A percentile compares a stretch with the other conserved stretches of the same genome.
phyloP scores from a whole-genome alignment of 495 filamentous ascomycete genomes.

The Tuber borchii region DNA sequence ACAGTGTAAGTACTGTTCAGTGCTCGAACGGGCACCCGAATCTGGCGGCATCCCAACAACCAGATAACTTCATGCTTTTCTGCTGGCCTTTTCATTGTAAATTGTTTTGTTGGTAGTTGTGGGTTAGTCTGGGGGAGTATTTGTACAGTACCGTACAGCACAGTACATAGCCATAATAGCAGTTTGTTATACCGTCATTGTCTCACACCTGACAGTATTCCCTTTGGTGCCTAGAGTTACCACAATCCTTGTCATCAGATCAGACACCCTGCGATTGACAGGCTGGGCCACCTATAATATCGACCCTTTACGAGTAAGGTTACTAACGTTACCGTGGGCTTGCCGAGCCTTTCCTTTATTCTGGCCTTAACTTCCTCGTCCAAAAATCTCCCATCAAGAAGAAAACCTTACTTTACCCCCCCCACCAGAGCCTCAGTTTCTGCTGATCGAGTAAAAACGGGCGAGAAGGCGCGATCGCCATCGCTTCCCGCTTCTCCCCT shows the following conservation, averaged over 20 bases:
- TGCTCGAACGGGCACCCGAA: background rate
- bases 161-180: background rate
- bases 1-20: background rate
- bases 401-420: background rate
- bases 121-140: background rate
- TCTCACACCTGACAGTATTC: background rate
- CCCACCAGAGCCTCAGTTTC: background rate
- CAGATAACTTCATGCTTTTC: background rate
- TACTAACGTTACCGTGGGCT: background rate
- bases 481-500: background rate
- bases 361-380: background rate
- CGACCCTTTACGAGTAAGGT: background rate
- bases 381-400: background rate
- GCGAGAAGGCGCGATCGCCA: background rate
- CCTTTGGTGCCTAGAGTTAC: background rate
- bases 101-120: background rate
- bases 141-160: background rate
- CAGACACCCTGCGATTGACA: background rate
- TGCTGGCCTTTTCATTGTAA: background rate
- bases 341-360: slow-evolving; percentile 3
- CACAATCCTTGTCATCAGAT: background rate
- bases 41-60: background rate
- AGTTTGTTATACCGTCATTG: background rate
- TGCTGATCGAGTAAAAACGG: background rate
- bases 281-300: background rate